Evolutionary conservation across 768 basidiomycete species (phyloP), one percentile per base, ranked within the genome.

Genomic region (Macrolepiota albuminosa): DNA sequence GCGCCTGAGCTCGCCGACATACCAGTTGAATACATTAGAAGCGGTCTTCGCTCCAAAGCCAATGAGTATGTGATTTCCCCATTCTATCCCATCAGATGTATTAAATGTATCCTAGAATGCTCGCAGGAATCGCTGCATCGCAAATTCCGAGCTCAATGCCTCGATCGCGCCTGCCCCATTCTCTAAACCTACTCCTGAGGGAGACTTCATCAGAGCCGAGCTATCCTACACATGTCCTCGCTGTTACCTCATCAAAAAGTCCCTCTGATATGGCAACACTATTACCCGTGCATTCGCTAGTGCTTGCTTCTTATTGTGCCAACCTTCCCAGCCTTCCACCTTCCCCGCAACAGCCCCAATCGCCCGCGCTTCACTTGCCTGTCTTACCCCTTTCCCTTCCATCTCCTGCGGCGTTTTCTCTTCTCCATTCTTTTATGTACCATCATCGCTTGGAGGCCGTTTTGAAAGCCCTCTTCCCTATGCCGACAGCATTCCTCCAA

Each of bases 361-460:
- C 64, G 10, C 64, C 66, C 21, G 72, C 66, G 45, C 61, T 80
- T 56, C 71, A 77, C n/a, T 68, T 93, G 5, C 90, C 91, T 24
- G 82, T 93, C 18, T 76, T 91, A 13, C 86, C 85, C 2, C 72
- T 93, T 64, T 77, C 82, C 45, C 77, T 93, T 13, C 91, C 91
- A 88, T 86, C 87, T 2, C 84, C 88, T 0, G 79, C 81, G 2
- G 83, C 88, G 0, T 92, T 91, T 73, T 73, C 83, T 9, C 71
- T 84, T 36, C 76, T 93, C 9, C 84, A 85, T 64, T 70, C 76
- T 0, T 91, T 81, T 76, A 76, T 93, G 63, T 91, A 93, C 84
- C 86, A 69, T 80, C 85, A 88, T 67, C 80, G 83, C 62, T 75
- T 85, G 31, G 78, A 76, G 45, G 63, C 72, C n/a, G 80, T 93